A percentile compares a stretch with the other conserved stretches of the same genome.
Evolutionary conservation across 2,329 filamentous ascomycete species (phyloP).

Genomic region (Byssothecium circinans): DNA sequence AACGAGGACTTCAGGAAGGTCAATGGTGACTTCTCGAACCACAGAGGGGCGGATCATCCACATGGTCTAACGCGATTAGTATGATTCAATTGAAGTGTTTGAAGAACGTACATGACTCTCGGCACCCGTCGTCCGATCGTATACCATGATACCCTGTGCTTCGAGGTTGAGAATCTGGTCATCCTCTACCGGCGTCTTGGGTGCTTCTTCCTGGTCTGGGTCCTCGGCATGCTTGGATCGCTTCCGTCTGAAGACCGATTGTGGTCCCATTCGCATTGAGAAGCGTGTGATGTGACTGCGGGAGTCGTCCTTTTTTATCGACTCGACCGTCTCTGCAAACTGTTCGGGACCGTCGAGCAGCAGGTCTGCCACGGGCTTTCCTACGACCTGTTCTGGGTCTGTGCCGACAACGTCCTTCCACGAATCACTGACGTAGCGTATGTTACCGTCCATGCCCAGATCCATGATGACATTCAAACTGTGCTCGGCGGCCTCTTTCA

Average conservation of each 20-base stretch:
- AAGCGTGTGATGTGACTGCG: constrained; percentile 73
- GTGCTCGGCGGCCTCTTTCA: constrained; percentile 93
- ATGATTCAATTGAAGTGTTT: background rate
- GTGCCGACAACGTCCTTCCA: constrained; percentile 94
- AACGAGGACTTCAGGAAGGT: constrained; percentile 84
- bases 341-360: constrained; percentile 74
- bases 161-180: constrained; percentile 73
- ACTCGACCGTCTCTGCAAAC: constrained; percentile 82
- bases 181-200: constrained; percentile 34
- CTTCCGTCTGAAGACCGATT: constrained; percentile 38
- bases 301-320: constrained; percentile 85
- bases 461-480: constrained; percentile 96
- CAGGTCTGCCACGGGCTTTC: constrained; percentile 76
- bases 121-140: constrained; percentile 80
- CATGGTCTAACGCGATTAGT: constrained; percentile 73
- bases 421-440: constrained; percentile 95
- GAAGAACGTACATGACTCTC: constrained; percentile 78
- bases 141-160: constrained; percentile 97
- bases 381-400: constrained; percentile 69
- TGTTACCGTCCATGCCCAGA: constrained; percentile 82
- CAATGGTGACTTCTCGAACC: constrained; percentile 90
- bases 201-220: constrained; percentile 20
- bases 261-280: constrained; percentile 39
- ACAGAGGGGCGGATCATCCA: constrained; percentile 98
- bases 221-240: constrained; percentile 23